These are phyloP conservation scores for Pisolithus marmoratus DNA, from an alignment of 768 basidiomycete genomes.

Conservation along the genomic window DNA sequence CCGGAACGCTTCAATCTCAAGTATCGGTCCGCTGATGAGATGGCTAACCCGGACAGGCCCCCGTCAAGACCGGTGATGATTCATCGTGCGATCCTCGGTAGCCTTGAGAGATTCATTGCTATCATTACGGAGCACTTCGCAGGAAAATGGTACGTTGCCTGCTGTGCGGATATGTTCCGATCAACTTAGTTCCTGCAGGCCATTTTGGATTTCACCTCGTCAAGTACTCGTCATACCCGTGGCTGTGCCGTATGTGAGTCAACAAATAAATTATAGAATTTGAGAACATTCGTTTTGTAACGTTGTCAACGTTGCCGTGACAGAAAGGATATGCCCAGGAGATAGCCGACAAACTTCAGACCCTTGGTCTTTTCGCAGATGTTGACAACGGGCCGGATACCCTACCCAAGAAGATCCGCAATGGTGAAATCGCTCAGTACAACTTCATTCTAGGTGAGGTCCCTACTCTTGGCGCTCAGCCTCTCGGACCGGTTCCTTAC, in stretches of 20 bases:
- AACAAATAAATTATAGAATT: background rate
- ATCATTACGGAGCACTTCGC: conserved; percentile 97
- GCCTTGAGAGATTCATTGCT: conserved; percentile 91
- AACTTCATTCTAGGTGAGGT: conserved; percentile 91
- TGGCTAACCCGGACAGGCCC: conserved; percentile 45
- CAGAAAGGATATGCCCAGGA: conserved; percentile 90
- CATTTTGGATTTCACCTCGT: conserved; percentile 97
- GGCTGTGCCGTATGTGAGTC: conserved; percentile 77
- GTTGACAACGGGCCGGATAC: conserved; percentile 92
- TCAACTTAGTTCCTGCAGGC: conserved; percentile 44
- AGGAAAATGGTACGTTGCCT: conserved; percentile 78
- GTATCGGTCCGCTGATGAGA: conserved; percentile 71
- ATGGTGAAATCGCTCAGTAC: conserved; percentile 95
- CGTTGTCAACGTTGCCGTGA: conserved; percentile 5
- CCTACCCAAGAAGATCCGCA: conserved; percentile 93
- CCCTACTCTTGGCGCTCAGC: background rate
- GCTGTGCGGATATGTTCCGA: conserved; percentile 1
- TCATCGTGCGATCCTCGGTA: conserved; percentile 93
- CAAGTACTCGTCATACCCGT: conserved; percentile 95
- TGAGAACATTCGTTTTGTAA: conserved; percentile 4
- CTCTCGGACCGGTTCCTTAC: background rate
- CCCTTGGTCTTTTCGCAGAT: conserved; percentile 78
- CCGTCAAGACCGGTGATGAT: conserved; percentile 91
- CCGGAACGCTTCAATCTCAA: conserved; percentile 94
- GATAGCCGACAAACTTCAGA: conserved; percentile 61